Evolutionary conservation across 2,329 filamentous ascomycete genomes (phyloP).

Genomic region (Pyrenophora seminiperda): DNA sequence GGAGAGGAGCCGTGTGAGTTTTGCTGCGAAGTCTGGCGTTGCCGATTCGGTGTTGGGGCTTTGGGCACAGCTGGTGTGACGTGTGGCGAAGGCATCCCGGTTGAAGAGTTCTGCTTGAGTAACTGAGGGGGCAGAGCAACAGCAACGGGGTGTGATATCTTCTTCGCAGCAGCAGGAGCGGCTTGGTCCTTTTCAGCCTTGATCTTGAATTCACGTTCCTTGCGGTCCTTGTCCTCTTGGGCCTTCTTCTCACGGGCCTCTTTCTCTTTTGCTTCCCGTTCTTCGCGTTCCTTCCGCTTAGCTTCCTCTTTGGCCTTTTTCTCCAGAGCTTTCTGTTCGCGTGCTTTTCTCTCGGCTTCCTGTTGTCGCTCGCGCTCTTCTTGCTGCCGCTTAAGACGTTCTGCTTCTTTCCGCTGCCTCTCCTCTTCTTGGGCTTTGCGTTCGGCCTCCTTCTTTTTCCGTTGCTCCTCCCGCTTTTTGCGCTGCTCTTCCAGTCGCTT

Average conservation of each 20-base stretch:
- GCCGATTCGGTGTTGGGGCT: slow-evolving; percentile 76
- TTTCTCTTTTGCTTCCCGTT: slow-evolving; percentile 67
- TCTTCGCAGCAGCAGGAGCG: slow-evolving; percentile 37
- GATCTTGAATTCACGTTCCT: slow-evolving; percentile 64
- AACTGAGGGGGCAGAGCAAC: slow-evolving; percentile 61
- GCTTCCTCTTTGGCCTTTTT: slow-evolving; percentile 74
- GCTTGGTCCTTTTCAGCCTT: slow-evolving; percentile 53
- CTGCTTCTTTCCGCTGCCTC: slow-evolving; percentile 79
- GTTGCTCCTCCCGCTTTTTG: slow-evolving; percentile 83
- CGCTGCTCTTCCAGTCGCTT: slow-evolving; percentile 80
- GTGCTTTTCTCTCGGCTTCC: slow-evolving; percentile 82
- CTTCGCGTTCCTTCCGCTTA: slow-evolving; percentile 78
- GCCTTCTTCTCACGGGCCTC: slow-evolving; percentile 73
- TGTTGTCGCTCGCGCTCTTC: slow-evolving; percentile 86
- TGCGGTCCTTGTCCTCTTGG: slow-evolving; percentile 61
- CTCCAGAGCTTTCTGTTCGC: slow-evolving; percentile 78
- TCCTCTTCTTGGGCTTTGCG: slow-evolving; percentile 91
- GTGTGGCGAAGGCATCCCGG: slow-evolving; percentile 74
- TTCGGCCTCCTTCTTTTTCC: slow-evolving; percentile 87
- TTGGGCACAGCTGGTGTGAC: slow-evolving; percentile 84
- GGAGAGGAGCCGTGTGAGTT: slow-evolving; percentile 72
- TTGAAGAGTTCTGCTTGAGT: slow-evolving; percentile 57
- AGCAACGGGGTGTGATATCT: slow-evolving; percentile 48
- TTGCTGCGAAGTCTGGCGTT: slow-evolving; percentile 79
- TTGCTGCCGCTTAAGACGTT: slow-evolving; percentile 76